Evolutionary conservation across 2,329 filamentous ascomycete species (phyloP).

Genomic region (Drechslerella dactyloides): DNA sequence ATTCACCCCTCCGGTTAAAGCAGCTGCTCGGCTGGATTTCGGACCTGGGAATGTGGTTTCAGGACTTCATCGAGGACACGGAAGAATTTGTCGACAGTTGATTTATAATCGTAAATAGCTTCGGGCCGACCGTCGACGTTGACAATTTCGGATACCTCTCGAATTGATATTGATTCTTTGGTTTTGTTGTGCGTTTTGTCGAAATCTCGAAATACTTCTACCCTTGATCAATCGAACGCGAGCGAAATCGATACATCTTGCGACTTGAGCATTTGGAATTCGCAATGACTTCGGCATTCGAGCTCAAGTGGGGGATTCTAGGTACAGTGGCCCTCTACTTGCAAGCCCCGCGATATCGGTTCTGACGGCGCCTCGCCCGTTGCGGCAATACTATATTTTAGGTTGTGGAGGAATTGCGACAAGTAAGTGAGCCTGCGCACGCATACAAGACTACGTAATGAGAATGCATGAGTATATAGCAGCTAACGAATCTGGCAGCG

Average conservation of each 20-base stretch:
- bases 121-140: neutral
- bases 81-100: no score
- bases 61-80: neutral
- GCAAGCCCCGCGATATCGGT: neutral
- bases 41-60: neutral
- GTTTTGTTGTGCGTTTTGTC: no score
- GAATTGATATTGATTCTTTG: no score
- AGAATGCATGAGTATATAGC: no score
- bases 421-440: no score
- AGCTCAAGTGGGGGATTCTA: constrained; percentile 54
- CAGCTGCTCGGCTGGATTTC: neutral
- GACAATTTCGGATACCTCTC: no score
- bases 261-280: neutral
- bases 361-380: neutral
- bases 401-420: constrained; percentile 53
- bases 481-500: constrained; percentile 56
- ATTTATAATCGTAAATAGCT: neutral
- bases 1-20: neutral
- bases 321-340: constrained; percentile 29
- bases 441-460: no score
- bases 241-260: neutral
- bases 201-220: no score
- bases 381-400: constrained; percentile 9
- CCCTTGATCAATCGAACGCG: neutral
- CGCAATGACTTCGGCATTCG: constrained; percentile 43